Evolutionary conservation across 768 basidiomycete genomes (phyloP).

Genomic region (Mycena maculata): DNA sequence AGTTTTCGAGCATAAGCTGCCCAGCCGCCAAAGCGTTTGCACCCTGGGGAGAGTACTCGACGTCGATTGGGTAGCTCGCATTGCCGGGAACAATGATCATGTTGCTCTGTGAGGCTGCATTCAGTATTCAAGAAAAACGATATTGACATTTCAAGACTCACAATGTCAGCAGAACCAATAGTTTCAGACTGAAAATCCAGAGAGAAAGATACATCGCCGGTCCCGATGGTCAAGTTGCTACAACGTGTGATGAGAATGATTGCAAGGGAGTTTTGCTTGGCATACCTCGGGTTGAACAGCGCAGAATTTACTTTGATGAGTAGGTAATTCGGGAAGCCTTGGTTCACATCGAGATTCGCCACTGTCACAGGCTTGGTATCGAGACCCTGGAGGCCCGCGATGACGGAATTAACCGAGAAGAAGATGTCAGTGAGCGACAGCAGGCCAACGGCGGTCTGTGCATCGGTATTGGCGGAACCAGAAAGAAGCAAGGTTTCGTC

Average conservation of each 20-base stretch:
- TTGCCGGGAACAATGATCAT: slow-evolving; percentile 71
- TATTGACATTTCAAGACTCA: slow-evolving; percentile 40
- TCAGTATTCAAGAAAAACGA: slow-evolving; percentile 1
- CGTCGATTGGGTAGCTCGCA: slow-evolving; percentile 68
- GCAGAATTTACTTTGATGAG: slow-evolving; percentile 72
- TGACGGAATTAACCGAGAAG: slow-evolving; percentile 68
- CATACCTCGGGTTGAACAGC: slow-evolving; percentile 75
- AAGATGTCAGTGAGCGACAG: slow-evolving; percentile 66
- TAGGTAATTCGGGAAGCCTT: slow-evolving; percentile 74
- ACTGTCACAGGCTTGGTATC: slow-evolving; percentile 67
- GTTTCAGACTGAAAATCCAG: slow-evolving; percentile 66
- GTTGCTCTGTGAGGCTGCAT: slow-evolving; percentile 51
- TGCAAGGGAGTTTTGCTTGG: slow-evolving; percentile 32
- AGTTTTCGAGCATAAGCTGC: slow-evolving; percentile 69
- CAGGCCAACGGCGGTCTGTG: slow-evolving; percentile 74
- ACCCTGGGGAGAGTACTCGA: slow-evolving; percentile 71
- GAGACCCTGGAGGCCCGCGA: slow-evolving; percentile 75
- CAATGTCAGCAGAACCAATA: slow-evolving; percentile 71
- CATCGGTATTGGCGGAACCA: slow-evolving; percentile 67
- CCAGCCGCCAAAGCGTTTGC: slow-evolving; percentile 62
- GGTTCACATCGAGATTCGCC: slow-evolving; percentile 70
- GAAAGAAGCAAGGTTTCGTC: slow-evolving; percentile 61
- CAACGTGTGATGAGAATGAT: neutral
- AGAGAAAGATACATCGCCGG: slow-evolving; percentile 72
- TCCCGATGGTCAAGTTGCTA: slow-evolving; percentile 62